Base-by-base conservation (phyloP, 2,329 filamentous ascomycete genomes). In the Aureobasidium sp. region DNA sequence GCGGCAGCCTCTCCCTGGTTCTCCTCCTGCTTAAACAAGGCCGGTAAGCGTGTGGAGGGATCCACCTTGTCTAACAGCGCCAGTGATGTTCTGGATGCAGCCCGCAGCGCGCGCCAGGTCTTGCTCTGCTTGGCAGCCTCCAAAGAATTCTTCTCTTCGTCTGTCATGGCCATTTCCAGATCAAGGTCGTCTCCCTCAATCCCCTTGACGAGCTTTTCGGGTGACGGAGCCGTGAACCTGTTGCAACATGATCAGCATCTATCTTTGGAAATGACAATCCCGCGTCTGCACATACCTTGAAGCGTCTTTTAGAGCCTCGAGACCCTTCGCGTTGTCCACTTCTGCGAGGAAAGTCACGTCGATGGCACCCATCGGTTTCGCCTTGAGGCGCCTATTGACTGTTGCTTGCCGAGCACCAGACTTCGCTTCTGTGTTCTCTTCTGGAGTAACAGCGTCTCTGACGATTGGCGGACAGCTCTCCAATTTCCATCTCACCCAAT, bases 401-500 rank as follows among this genome's bases (percentile, higher is more conserved):
- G 89, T 87, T 14, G 85, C 80, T 66, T 84, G 86, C 65, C 83
- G 81, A 3, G 87, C 87, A 49, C 83, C 79, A 34, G 81, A 78
- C 71, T 87, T 88, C 27, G 91, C 87, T 60, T 86, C 82, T 42
- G 86, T 75, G 72, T 91, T 93, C 51, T 87, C 83, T 31, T 84
- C 76, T 0, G 87, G 81, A 2, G 87, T 82, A 34, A 97, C 82
- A 12, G 90, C 79, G 25, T 88, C 84, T 64, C 85, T 84, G 70
- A 92, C 87, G 70, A 99, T 97, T 6, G 88, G 84, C 27, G 91
- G 90, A 72, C 94, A 99, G 67, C 87, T 90, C 73, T 97, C 91
- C 64, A 93, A 87, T 77, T 99, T 99, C 94, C 94, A 99, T 65
- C 91, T 88, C 48, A 95, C 91, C 95, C 95, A 99, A 72, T 97